These are phyloP conservation scores for Zarea fungicola DNA, from an alignment of 2,329 filamentous ascomycete genomes.

Conservation along the genomic window DNA sequence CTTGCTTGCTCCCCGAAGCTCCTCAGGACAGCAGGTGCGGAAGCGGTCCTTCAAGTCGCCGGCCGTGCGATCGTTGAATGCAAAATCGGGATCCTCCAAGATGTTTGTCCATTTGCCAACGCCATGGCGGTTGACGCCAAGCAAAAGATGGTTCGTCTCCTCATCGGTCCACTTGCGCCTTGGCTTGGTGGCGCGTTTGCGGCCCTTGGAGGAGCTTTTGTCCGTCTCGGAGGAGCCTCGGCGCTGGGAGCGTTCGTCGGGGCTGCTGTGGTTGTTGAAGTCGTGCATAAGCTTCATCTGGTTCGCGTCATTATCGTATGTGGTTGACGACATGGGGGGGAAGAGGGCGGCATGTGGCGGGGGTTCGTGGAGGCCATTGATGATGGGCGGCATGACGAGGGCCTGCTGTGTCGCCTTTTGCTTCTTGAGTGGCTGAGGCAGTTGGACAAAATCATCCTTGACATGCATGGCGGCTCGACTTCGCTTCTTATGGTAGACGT, in stretches of 20 bases:
- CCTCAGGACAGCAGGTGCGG: conserved; percentile 59
- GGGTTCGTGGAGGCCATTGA: conserved; percentile 58
- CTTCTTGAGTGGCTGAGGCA: conserved; percentile 61
- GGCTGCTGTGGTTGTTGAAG: conserved; percentile 32
- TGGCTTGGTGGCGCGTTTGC: conserved; percentile 51
- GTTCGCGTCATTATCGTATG: conserved; percentile 44
- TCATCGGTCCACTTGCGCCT: conserved; percentile 61
- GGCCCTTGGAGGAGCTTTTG: conserved; percentile 34
- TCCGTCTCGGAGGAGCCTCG: conserved; percentile 27
- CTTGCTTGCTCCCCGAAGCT: conserved; percentile 44
- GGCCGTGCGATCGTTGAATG: conserved; percentile 55
- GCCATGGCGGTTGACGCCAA: conserved; percentile 57
- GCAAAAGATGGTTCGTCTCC: conserved; percentile 57
- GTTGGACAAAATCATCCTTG: conserved; percentile 59
- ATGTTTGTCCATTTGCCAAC: conserved; percentile 63
- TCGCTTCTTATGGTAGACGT: conserved; percentile 50
- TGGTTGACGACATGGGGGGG: conserved; percentile 55
- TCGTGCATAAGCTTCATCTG: conserved; percentile 36
- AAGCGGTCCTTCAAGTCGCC: conserved; percentile 63
- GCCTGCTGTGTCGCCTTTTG: conserved; percentile 54
- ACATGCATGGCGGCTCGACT: conserved; percentile 36
- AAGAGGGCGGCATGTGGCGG: conserved; percentile 58
- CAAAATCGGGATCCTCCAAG: conserved; percentile 54
- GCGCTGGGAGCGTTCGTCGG: conserved; percentile 22
- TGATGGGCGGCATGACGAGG: conserved; percentile 56